Evolutionary conservation across 768 basidiomycete genomes (phyloP).

Genomic region (Lentinus tigrinus): DNA sequence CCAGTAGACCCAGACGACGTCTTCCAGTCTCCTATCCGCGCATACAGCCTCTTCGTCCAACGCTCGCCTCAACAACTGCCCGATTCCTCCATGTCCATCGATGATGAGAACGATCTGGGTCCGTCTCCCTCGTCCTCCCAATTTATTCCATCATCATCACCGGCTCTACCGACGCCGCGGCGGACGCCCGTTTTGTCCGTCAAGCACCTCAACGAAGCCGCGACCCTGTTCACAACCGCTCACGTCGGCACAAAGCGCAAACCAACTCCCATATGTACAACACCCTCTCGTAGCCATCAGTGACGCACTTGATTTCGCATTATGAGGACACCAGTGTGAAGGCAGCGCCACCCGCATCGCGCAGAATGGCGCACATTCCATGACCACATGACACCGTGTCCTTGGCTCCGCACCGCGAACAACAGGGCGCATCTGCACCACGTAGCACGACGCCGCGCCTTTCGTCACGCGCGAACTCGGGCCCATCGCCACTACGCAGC

Average conservation of each 20-base stretch:
- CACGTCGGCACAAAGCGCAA: slow-evolving; percentile 62
- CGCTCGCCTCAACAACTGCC: slow-evolving; percentile 5
- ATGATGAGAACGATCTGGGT: slow-evolving; percentile 42
- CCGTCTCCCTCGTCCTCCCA: slow-evolving; percentile 39
- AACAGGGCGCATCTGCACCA: too few species aligned
- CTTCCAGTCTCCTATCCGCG: slow-evolving; percentile 44
- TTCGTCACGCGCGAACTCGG: too few species aligned
- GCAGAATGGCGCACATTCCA: too few species aligned
- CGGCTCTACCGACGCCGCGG: too few species aligned
- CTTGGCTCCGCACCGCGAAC: too few species aligned
- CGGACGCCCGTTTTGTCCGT: slow-evolving; percentile 54
- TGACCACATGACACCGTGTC: too few species aligned
- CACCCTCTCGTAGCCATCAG: slow-evolving; percentile 56
- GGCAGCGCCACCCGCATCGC: too few species aligned
- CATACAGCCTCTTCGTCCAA: slow-evolving; percentile 39
- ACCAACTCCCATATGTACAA: slow-evolving; percentile 48
- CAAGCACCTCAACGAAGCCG: slow-evolving; percentile 28
- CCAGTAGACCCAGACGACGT: slow-evolving; percentile 46
- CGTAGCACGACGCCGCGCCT: too few species aligned
- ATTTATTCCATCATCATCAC: slow-evolving; percentile 42
- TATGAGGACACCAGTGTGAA: slow-evolving; percentile 40
- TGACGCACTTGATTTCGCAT: too few species aligned
- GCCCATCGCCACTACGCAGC: too few species aligned
- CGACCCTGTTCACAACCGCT: slow-evolving; percentile 4
- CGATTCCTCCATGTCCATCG: slow-evolving; percentile 50